phyloP scores from a whole-genome alignment of 306 rosid species.

The Aeschynomene evenia region DNA sequence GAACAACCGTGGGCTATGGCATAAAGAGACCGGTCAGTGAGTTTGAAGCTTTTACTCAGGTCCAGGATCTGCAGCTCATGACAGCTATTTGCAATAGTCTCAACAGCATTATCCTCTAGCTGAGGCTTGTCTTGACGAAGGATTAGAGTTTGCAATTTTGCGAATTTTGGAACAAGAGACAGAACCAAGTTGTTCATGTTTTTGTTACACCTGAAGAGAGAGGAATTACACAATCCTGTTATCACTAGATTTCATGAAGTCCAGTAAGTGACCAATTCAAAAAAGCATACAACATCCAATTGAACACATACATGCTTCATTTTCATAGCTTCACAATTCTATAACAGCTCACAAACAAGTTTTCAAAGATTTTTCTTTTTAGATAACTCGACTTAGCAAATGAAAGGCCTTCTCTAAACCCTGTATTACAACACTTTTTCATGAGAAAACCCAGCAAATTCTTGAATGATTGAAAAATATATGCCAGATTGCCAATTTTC shows the following conservation, averaged over 20 bases:
- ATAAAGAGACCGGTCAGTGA: constrained; percentile 65
- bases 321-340: background rate
- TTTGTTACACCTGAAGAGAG: constrained; percentile 77
- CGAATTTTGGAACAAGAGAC: constrained; percentile 73
- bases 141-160: constrained; percentile 67
- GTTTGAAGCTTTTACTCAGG: constrained; percentile 95
- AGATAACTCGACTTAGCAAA: background rate
- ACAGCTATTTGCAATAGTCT: constrained; percentile 67
- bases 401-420: background rate
- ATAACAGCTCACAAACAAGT: background rate
- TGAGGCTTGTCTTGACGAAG: constrained; percentile 89
- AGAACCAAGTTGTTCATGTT: constrained; percentile 87
- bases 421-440: background rate
- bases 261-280: background rate
- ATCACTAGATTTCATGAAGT: background rate
- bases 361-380: background rate
- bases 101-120: constrained; percentile 77
- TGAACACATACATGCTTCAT: background rate
- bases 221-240: background rate
- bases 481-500: background rate
- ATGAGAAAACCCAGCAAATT: constrained; percentile 11
- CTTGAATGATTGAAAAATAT: background rate
- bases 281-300: background rate
- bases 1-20: constrained; percentile 76
- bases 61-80: constrained; percentile 85